Evolutionary conservation across 805 yeast species (phyloP).

Genomic region (Yarrowia osloensis): DNA sequence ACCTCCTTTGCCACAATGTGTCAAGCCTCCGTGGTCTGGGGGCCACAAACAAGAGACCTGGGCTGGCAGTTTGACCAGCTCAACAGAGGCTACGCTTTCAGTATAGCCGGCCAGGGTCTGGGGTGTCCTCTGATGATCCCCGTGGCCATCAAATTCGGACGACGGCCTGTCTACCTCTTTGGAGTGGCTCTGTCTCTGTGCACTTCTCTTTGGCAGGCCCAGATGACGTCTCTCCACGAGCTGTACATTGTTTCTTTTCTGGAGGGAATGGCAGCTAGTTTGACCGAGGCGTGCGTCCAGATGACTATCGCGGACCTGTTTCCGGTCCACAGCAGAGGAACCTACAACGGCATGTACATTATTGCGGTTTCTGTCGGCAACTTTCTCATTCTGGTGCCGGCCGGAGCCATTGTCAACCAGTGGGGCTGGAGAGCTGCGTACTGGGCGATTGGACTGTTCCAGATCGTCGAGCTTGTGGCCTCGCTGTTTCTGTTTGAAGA

Average conservation of each 20-base stretch:
- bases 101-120: slow-evolving; percentile 30
- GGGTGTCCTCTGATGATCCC: slow-evolving; percentile 34
- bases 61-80: slow-evolving; percentile 31
- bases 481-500: slow-evolving; percentile 35
- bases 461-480: slow-evolving; percentile 30
- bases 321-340: slow-evolving; percentile 38
- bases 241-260: slow-evolving; percentile 29
- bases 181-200: slow-evolving; percentile 11
- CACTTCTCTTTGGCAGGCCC: slow-evolving; percentile 31
- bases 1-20: slow-evolving; percentile 22
- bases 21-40: slow-evolving; percentile 32
- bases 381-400: slow-evolving; percentile 36
- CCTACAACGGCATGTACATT: slow-evolving; percentile 36
- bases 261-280: slow-evolving; percentile 28
- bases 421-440: slow-evolving; percentile 38
- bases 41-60: slow-evolving; percentile 21
- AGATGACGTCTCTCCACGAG: slow-evolving; percentile 26
- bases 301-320: slow-evolving; percentile 37
- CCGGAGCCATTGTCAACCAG: slow-evolving; percentile 35
- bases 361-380: slow-evolving; percentile 37
- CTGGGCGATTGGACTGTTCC: slow-evolving; percentile 35
- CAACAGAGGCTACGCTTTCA: slow-evolving; percentile 32
- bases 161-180: slow-evolving; percentile 32
- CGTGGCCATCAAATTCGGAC: slow-evolving; percentile 31
- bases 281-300: slow-evolving; percentile 35